A percentile compares a stretch with the other conserved stretches of the same genome.
These are phyloP conservation scores for Blastocrithidia nonstop DNA, from an alignment of 208 protist species.

Conservation along the genomic window DNA sequence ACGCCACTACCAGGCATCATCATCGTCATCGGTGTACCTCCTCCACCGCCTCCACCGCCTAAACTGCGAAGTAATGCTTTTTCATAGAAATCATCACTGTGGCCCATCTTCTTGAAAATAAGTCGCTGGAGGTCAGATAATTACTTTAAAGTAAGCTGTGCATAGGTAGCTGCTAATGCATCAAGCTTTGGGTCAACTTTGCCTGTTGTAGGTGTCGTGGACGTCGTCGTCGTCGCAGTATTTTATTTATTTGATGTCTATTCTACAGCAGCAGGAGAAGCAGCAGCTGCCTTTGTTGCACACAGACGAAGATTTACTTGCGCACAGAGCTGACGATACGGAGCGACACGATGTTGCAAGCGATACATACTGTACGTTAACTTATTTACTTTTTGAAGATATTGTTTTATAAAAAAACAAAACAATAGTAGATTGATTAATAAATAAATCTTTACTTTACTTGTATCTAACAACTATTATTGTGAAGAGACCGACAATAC, in stretches of 20 bases:
- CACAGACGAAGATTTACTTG: too few species aligned
- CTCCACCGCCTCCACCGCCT: slow-evolving; percentile 59
- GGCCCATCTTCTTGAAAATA: slow-evolving; percentile 83
- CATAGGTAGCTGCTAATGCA: slow-evolving; percentile 52
- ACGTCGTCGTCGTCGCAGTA: not conserved
- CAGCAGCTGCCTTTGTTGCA: not conserved
- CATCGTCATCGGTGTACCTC: slow-evolving; percentile 11
- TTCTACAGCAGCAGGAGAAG: not conserved
- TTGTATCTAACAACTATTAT: too few species aligned
- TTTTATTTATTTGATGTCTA: not conserved
- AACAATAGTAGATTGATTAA: too few species aligned
- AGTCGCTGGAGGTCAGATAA: slow-evolving; percentile 74
- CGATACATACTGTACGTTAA: too few species aligned
- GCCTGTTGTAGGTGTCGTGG: not conserved
- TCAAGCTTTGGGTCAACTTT: slow-evolving; percentile 41
- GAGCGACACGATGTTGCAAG: too few species aligned
- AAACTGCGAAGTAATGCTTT: slow-evolving; percentile 75
- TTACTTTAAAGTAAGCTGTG: slow-evolving; percentile 78
- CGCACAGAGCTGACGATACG: too few species aligned
- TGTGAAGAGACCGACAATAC: too few species aligned
- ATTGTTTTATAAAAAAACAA: too few species aligned
- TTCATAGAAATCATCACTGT: slow-evolving; percentile 84
- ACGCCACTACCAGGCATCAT: slow-evolving; percentile 6
- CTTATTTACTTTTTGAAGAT: too few species aligned
- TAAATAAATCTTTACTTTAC: too few species aligned